Evolutionary conservation across 179 eudicot genomes (phyloP), one percentile per base, ranked within the genome.

Genomic region (Beta lomatogona): DNA sequence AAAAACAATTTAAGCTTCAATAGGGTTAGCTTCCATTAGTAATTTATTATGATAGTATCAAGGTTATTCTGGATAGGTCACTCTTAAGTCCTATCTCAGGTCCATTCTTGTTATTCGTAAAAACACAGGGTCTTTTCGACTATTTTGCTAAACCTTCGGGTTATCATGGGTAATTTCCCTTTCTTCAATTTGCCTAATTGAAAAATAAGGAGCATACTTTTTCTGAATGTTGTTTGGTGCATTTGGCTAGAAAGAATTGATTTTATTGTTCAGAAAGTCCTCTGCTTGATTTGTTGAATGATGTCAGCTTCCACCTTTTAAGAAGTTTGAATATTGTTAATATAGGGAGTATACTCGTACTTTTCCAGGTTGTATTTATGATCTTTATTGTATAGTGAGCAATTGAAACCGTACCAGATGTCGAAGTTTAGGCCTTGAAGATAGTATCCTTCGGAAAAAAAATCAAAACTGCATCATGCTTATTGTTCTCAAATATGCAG

Each of bases 401-500:
- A 12, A 45, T 54, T 81, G 54, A 15, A 48, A 46, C 9, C 71
- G 46, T 69, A 36, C 9, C 50, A 10, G 41, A 9, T n/a, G 3
- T 60, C 50, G 9, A 44, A 6, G 10, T 63, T 65, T 18, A 48
- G 7, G 53, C 53, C 53, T 48, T 48, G 53, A 48, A 9, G 11
- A 48, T 4, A 48, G 53, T 48, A 48, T 6, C 10, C 8, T 48
- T 48, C 53, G 41, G 41, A 48, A 48, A 31, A 31, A 50, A n/a
- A 19, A 41, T 55, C 21, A 1, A 11, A 3, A 18, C 28, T 8
- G 75, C 45, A 13, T 28, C 48, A 50, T 16, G 63, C 57, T 60
- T 55, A 31, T 67, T 54, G 21, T 82, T 28, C 65, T 13, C 44
- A 71, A 71, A 77, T 79, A 67, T 89, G 86, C 91, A 96, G 96